Base-by-base conservation (phyloP, 305 asterid species). In the Fraxinus floribunda region DNA sequence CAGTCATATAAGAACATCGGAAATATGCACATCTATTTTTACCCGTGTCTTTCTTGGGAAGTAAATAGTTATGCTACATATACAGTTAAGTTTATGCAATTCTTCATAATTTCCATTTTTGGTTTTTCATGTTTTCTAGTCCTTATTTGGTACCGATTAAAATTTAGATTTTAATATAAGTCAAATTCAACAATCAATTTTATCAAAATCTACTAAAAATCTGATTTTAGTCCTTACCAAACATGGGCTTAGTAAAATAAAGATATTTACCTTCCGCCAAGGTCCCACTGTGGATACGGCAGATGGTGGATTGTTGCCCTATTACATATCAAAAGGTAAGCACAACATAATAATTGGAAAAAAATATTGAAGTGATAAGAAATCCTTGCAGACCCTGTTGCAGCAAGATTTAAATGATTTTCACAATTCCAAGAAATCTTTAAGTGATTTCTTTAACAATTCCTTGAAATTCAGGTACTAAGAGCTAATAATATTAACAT, bases 201-300 rank as follows among this genome's bases (percentile, higher is more conserved):
- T 44, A 44, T 44, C 55, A 44, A 44, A 44, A 44, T 11, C n/a
- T 44, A 44, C n/a, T 44, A 44, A 11, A 44, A 3, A 11, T 44
- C 0, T 44, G 52, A 44, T 44, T 44, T 44, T 44, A 44, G 11
- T 44, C 5, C 5, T 16, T 44, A 44, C 55, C n/a, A 44, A 44
- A 44, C n/a, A 44, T 0, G 0, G 55, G n/a, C 55, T 44, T 44
- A 18, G 76, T 29, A 52, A 78, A 81, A 34, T n/a, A 13, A 36
- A 70, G 1, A 16, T 11, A 22, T 77, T 81, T 89, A 95, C 99
- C 97, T 95, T 95, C 66, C 99, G 88, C 99, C 98, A 95, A 32
- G 97, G 97, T 84, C 98, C 99, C 10, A 95, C 96, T 88, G 90
- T 88, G 83, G 99, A 97, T 64, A 86, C 83, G 32, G 87, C 72